Evolutionary conservation across 495 filamentous ascomycete genomes (phyloP).

Genomic region (Podospora tetraspora): DNA sequence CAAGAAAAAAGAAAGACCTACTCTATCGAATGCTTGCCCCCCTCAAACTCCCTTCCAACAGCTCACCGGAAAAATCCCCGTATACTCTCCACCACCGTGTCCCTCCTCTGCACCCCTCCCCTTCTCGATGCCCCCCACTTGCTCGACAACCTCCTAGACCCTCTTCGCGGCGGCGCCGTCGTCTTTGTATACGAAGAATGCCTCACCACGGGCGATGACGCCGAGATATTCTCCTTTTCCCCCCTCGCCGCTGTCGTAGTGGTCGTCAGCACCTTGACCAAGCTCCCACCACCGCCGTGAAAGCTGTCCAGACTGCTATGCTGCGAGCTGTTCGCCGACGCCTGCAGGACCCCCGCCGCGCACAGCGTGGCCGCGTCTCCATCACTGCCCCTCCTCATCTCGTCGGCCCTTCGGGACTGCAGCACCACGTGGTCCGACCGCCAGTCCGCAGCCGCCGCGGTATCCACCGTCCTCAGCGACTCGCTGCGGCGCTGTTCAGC

Average conservation of each 20-base stretch:
- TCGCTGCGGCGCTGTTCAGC: constrained; percentile 21
- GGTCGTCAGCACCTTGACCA: background rate
- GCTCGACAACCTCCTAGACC: constrained; percentile 17
- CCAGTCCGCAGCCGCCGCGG: background rate
- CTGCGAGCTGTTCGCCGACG: constrained; percentile 17
- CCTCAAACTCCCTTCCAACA: background rate
- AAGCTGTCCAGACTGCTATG: constrained; percentile 15
- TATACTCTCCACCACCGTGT: constrained; percentile 38
- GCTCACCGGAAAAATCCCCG: constrained; percentile 39
- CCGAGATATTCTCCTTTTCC: constrained; percentile 27
- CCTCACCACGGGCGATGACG: constrained; percentile 19
- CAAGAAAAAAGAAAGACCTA: constrained; percentile 2
- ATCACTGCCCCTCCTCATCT: background rate
- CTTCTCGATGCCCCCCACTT: constrained; percentile 27
- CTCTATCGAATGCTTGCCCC: constrained; percentile 5
- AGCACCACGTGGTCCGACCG: background rate
- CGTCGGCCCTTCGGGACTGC: background rate
- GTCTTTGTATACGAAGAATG: background rate
- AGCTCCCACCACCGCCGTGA: background rate
- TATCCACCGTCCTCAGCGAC: constrained; percentile 4
- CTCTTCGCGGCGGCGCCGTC: background rate
- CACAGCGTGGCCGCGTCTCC: background rate
- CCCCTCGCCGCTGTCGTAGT: constrained; percentile 18
- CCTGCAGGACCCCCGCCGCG: constrained; percentile 7
- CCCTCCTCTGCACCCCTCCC: constrained; percentile 33